phyloP scores from a whole-genome alignment of 805 yeast genomes.

The Blastobotrys attinorum region DNA sequence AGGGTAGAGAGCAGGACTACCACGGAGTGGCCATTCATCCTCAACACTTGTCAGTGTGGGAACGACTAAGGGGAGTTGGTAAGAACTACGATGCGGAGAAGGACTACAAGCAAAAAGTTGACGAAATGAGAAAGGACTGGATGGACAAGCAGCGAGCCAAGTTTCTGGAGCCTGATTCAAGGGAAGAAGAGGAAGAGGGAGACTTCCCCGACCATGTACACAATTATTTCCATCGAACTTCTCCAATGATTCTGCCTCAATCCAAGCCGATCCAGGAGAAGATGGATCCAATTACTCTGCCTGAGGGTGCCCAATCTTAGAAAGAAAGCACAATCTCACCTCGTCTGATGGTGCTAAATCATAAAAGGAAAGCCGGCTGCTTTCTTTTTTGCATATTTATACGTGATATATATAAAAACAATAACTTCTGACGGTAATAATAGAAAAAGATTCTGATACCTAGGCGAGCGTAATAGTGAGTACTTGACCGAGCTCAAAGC shows the following conservation, averaged over 20 bases:
- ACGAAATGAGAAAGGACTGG: slow-evolving; percentile 31
- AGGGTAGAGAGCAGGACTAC: slow-evolving; percentile 31
- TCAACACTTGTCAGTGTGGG: slow-evolving; percentile 30
- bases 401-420: too few species aligned
- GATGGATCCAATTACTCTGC: slow-evolving; percentile 1
- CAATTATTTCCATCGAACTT: slow-evolving; percentile 29
- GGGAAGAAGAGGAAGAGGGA: slow-evolving; percentile 13
- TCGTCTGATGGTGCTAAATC: too few species aligned
- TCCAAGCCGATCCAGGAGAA: background rate
- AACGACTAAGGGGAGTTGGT: slow-evolving; percentile 27
- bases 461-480: too few species aligned
- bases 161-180: slow-evolving; percentile 13
- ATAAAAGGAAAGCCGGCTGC: too few species aligned
- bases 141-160: slow-evolving; percentile 27
- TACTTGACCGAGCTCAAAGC: too few species aligned
- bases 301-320: background rate
- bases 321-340: too few species aligned
- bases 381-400: too few species aligned
- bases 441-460: too few species aligned
- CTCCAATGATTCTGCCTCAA: slow-evolving; percentile 26
- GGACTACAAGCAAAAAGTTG: slow-evolving; percentile 32
- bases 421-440: too few species aligned
- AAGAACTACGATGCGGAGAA: slow-evolving; percentile 32
- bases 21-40: slow-evolving; percentile 34
- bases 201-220: slow-evolving; percentile 26